Percentiles rank a stretch among this genome's conserved stretches.
phyloP scores from a whole-genome alignment of 208 protist species.

The Angomonas desouzai region DNA sequence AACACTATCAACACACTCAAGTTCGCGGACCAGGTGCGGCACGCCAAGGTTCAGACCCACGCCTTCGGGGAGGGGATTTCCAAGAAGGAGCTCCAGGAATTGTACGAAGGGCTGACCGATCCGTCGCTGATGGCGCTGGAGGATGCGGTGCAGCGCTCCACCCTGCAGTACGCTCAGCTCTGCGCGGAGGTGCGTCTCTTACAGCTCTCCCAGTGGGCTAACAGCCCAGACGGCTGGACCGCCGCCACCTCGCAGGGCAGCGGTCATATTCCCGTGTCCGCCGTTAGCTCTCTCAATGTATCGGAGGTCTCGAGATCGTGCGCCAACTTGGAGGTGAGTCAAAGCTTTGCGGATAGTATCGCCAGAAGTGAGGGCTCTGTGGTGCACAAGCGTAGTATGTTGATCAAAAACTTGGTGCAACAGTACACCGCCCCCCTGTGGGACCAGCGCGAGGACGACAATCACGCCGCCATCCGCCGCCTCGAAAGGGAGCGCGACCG shows the following conservation, averaged over 20 bases:
- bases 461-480: slow-evolving; percentile 25
- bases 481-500: slow-evolving; percentile 35
- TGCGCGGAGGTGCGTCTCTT: slow-evolving; percentile 76
- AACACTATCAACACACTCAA: slow-evolving; percentile 70
- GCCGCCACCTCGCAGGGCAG: slow-evolving; percentile 1
- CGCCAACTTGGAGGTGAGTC: neutral
- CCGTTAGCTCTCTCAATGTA: neutral
- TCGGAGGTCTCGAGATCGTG: neutral
- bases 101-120: slow-evolving; percentile 79
- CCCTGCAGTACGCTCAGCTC: slow-evolving; percentile 51
- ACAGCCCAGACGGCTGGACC: neutral
- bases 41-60: slow-evolving; percentile 68
- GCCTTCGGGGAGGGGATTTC: slow-evolving; percentile 35
- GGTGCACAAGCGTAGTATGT: slow-evolving; percentile 22
- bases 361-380: slow-evolving; percentile 7
- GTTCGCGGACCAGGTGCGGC: slow-evolving; percentile 83
- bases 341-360: neutral
- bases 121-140: slow-evolving; percentile 49
- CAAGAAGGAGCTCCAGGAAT: slow-evolving; percentile 47
- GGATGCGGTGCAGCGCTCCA: slow-evolving; percentile 30
- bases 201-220: slow-evolving; percentile 25
- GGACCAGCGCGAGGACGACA: slow-evolving; percentile 26
- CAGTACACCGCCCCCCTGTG: slow-evolving; percentile 27
- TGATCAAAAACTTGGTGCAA: slow-evolving; percentile 28
- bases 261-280: neutral